These are phyloP conservation scores for Phycomyces blakesleeanus DNA, from an alignment of 192 early-diverging fungal species.

Conservation along the genomic window DNA sequence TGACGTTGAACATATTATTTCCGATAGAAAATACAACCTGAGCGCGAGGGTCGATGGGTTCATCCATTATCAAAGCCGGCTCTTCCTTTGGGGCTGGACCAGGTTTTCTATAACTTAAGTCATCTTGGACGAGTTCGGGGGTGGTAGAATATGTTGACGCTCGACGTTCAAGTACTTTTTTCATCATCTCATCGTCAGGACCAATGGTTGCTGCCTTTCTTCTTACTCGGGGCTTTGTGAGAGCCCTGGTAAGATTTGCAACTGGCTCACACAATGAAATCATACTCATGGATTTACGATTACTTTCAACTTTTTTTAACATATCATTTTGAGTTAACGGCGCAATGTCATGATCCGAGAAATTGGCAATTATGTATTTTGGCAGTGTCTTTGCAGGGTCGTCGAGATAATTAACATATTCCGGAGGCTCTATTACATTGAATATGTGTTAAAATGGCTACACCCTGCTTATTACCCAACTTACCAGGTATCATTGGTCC, in stretches of 20 bases:
- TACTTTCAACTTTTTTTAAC: neutral
- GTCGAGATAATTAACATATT: conserved; percentile 19
- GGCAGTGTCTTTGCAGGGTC: conserved; percentile 31
- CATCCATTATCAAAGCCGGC: conserved; percentile 17
- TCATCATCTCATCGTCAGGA: neutral
- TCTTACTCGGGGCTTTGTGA: neutral
- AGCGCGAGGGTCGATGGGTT: conserved; percentile 31
- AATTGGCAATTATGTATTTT: conserved; percentile 25
- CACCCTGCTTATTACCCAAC: neutral
- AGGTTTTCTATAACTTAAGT: neutral
- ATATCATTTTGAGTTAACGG: conserved; percentile 1
- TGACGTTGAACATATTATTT: conserved; percentile 39
- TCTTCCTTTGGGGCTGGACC: neutral
- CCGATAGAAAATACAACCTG: conserved; percentile 39
- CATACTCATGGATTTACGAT: neutral
- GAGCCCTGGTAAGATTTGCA: neutral
- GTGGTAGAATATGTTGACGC: too few species aligned
- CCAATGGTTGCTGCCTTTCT: neutral
- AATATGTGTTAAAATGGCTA: conserved; percentile 5
- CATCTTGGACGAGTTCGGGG: neutral
- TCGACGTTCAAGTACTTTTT: neutral
- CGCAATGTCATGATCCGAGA: conserved; percentile 1
- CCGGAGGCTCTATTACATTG: conserved; percentile 15
- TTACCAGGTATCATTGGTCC: conserved; percentile 53
- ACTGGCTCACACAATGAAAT: neutral